A percentile compares a stretch with the other conserved stretches of the same genome.
phyloP scores from a whole-genome alignment of 179 eudicot species.

The Beta macrorhiza region DNA sequence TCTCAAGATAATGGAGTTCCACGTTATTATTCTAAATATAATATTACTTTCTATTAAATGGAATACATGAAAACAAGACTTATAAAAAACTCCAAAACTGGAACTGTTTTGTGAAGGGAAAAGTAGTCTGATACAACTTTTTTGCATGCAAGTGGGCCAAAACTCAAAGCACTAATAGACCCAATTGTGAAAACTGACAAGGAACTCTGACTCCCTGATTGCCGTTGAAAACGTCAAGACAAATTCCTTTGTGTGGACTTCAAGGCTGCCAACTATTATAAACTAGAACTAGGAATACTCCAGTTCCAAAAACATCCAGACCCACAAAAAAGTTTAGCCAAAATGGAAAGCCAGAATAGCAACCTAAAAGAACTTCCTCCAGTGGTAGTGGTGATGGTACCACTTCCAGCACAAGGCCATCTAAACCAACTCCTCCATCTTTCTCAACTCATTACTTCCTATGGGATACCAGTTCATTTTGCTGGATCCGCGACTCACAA shows the following conservation, averaged over 20 bases:
- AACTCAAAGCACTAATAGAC: too few relatives aligned
- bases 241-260: neutral
- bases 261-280: neutral
- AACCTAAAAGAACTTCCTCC: neutral
- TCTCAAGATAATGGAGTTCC: too few relatives aligned
- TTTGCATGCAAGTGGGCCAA: too few relatives aligned
- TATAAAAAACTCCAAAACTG: too few relatives aligned
- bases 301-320: neutral
- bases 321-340: neutral
- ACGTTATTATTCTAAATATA: too few relatives aligned
- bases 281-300: neutral
- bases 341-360: neutral
- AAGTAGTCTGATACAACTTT: too few relatives aligned
- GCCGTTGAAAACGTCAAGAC: too few relatives aligned
- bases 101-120: too few relatives aligned
- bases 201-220: too few relatives aligned
- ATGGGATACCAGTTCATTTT: slow-evolving; percentile 30
- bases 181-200: too few relatives aligned
- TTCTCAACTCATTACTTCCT: slow-evolving; percentile 29
- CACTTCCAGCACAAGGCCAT: slow-evolving; percentile 40
- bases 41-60: too few relatives aligned
- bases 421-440: slow-evolving; percentile 43
- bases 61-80: too few relatives aligned
- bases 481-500: slow-evolving; percentile 10
- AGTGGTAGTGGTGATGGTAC: slow-evolving; percentile 33